phyloP scores from a whole-genome alignment of 495 filamentous ascomycete genomes.

The Penicillium flavigenum region DNA sequence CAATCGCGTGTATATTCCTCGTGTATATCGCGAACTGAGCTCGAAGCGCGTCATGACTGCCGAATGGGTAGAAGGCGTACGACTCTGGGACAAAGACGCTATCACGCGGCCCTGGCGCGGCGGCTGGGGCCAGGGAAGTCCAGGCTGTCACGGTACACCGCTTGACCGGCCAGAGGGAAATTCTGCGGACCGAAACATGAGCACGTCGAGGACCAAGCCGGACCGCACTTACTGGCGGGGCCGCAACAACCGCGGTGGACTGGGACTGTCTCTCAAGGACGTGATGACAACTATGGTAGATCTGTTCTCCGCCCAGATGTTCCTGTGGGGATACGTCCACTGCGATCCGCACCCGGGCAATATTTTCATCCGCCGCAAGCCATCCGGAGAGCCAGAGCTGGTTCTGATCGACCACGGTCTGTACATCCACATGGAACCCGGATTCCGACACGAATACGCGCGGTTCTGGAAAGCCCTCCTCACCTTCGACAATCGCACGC shows the following conservation, averaged over 20 bases:
- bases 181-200: conserved; percentile 29
- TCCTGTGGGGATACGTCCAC: conserved; percentile 90
- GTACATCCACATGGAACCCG: conserved; percentile 83
- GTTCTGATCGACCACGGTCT: conserved; percentile 96
- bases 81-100: conserved; percentile 83
- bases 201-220: conserved; percentile 65
- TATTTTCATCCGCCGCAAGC: conserved; percentile 87
- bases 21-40: conserved; percentile 77
- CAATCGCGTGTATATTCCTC: conserved; percentile 82
- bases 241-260: conserved; percentile 64
- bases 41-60: conserved; percentile 87
- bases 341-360: conserved; percentile 97
- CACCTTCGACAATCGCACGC: conserved; percentile 85
- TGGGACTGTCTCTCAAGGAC: conserved; percentile 76
- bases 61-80: conserved; percentile 94
- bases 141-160: conserved; percentile 69
- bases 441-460: conserved; percentile 86
- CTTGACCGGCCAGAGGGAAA: conserved; percentile 50
- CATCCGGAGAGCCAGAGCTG: conserved; percentile 77
- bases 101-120: conserved; percentile 74
- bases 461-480: conserved; percentile 91
- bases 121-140: conserved; percentile 69
- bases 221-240: conserved; percentile 79
- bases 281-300: conserved; percentile 97
- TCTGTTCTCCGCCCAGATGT: conserved; percentile 94